These are phyloP conservation scores for Xylaria sp. DNA, from an alignment of 2,329 filamentous ascomycete species.

Conservation along the genomic window DNA sequence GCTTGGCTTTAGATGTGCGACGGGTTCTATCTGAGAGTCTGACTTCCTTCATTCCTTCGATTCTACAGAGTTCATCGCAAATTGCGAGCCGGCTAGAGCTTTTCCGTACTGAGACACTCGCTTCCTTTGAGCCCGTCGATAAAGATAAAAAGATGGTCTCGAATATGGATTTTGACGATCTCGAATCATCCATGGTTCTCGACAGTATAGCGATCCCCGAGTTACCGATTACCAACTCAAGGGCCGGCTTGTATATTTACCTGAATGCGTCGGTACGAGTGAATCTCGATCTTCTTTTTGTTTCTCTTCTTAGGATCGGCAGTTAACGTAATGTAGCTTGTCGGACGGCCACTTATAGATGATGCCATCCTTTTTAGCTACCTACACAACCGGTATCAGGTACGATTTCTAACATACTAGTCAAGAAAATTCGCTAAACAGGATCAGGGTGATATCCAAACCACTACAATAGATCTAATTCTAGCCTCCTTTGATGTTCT, in stretches of 20 bases:
- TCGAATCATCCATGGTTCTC: constrained; percentile 66
- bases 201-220: constrained; percentile 69
- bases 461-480: constrained; percentile 82
- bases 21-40: constrained; percentile 63
- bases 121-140: constrained; percentile 63
- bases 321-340: constrained; percentile 67
- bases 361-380: constrained; percentile 82
- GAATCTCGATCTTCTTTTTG: background rate
- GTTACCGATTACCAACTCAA: constrained; percentile 76
- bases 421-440: constrained; percentile 44
- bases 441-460: constrained; percentile 76
- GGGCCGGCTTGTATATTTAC: constrained; percentile 86
- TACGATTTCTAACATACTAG: constrained; percentile 50
- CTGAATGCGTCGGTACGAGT: constrained; percentile 79
- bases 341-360: constrained; percentile 84
- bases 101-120: constrained; percentile 67
- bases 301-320: background rate
- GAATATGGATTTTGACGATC: constrained; percentile 65
- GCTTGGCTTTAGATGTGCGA: constrained; percentile 53
- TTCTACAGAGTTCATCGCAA: constrained; percentile 66
- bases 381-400: constrained; percentile 85
- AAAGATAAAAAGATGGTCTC: constrained; percentile 60
- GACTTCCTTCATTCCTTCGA: constrained; percentile 63
- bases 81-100: constrained; percentile 65
- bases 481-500: constrained; percentile 90